Percentiles rank a stretch among this genome's conserved stretches.
Conservation (phyloP, 1,284 basidiomycete species). For the Austroboletus novae-zelandiae region DNA sequence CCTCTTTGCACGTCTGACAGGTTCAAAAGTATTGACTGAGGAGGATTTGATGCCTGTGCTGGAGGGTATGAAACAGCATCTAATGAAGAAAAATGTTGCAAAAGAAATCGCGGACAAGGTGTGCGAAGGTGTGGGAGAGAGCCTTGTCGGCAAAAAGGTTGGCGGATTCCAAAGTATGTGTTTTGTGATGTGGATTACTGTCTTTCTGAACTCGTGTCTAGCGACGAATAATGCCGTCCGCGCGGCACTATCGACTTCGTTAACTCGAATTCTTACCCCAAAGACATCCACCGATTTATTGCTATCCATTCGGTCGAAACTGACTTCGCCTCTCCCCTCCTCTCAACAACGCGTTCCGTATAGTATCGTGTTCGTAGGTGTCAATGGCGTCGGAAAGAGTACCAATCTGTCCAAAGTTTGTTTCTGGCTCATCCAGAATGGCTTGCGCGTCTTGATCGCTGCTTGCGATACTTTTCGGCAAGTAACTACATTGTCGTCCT, state of each 20-base stretch:
- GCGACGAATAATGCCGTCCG: conserved; percentile 86
- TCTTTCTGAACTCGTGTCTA: conserved; percentile 30
- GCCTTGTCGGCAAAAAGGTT: conserved; percentile 87
- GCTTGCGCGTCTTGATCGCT: conserved; percentile 90
- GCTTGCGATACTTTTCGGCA: conserved; percentile 97
- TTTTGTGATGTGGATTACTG: conserved; percentile 2
- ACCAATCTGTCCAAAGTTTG: conserved; percentile 98
- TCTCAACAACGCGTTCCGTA: conserved; percentile 83
- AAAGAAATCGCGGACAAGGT: conserved; percentile 93
- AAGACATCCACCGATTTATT: conserved; percentile 96
- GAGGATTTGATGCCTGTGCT: conserved; percentile 87
- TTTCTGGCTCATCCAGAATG: conserved; percentile 98
- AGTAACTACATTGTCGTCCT: conserved; percentile 19
- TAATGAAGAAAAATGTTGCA: conserved; percentile 99
- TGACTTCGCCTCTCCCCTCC: conserved; percentile 65
- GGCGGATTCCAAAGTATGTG: conserved; percentile 81
- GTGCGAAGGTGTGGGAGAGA: conserved; percentile 89
- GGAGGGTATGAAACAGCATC: conserved; percentile 93
- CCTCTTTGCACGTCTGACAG: conserved; percentile 83
- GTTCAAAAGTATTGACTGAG: conserved; percentile 79
- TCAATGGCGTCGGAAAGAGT: conserved; percentile 99
- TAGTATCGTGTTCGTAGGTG: conserved; percentile 96
- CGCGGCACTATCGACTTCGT: conserved; percentile 77
- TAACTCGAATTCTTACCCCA: conserved; percentile 94
- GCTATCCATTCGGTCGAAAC: conserved; percentile 73